Evolutionary conservation across 345 rosid species (phyloP).

Genomic region (Sisymbrium altissimum): DNA sequence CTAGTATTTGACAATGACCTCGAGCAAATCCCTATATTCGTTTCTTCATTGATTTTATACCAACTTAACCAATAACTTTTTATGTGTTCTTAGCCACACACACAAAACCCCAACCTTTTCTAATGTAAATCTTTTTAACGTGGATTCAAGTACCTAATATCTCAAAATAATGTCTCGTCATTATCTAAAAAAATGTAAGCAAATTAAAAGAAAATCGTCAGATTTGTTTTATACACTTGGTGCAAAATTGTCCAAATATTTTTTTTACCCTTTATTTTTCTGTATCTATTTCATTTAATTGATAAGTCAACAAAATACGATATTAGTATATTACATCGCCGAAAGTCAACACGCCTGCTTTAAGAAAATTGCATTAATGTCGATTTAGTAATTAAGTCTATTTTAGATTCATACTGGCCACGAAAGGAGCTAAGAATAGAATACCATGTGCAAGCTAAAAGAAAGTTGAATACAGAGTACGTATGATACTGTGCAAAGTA

Average conservation of each 20-base stretch:
- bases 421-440: neutral
- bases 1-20: neutral
- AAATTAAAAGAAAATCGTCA: too few relatives aligned
- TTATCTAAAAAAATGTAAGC: too few relatives aligned
- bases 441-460: neutral
- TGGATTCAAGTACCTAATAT: too few relatives aligned
- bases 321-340: neutral
- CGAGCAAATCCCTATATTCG: neutral
- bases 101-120: neutral
- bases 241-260: too few relatives aligned
- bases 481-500: too few relatives aligned
- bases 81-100: neutral
- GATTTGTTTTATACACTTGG: too few relatives aligned
- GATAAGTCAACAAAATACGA: neutral
- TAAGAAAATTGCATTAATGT: neutral
- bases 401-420: neutral
- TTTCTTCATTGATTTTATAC: neutral
- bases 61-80: neutral
- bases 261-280: too few relatives aligned
- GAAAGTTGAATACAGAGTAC: neutral
- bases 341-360: neutral
- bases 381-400: neutral
- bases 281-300: too few relatives aligned
- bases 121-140: neutral
- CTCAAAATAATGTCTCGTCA: too few relatives aligned